Conservation (phyloP, 345 rosid genomes). For the Bruguiera sexangula region DNA sequence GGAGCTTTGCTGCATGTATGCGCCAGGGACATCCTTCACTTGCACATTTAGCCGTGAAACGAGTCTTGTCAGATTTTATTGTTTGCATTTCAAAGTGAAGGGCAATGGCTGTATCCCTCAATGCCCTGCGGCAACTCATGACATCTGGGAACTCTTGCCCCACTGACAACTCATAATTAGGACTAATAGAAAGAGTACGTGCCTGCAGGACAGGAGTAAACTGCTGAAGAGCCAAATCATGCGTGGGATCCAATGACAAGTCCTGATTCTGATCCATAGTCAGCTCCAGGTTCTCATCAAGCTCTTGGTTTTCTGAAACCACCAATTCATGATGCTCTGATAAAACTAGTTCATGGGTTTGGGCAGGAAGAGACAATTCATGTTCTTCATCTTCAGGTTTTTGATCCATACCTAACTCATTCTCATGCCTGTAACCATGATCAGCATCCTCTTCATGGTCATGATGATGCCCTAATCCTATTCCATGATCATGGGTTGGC, state of each 20-base stretch:
- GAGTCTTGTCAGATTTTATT: constrained; percentile 89
- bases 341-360: constrained; percentile 15
- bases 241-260: constrained; percentile 37
- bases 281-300: constrained; percentile 16
- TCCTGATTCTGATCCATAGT: constrained; percentile 48
- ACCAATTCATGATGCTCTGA: constrained; percentile 7
- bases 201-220: constrained; percentile 52
- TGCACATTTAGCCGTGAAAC: constrained; percentile 94
- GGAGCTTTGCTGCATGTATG: constrained; percentile 91
- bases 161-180: constrained; percentile 54
- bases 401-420: constrained; percentile 18
- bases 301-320: constrained; percentile 19
- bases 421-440: constrained; percentile 22
- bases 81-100: constrained; percentile 95
- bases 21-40: constrained; percentile 95
- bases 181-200: constrained; percentile 42
- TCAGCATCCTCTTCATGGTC: constrained; percentile 28
- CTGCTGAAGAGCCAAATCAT: constrained; percentile 29
- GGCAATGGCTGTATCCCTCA: constrained; percentile 90
- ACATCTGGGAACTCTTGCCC: constrained; percentile 97
- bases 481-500: constrained; percentile 51
- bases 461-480: constrained; percentile 56
- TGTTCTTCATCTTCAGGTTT: constrained; percentile 11
- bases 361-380: constrained; percentile 10
- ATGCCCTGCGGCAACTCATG: constrained; percentile 82